Percentiles rank a stretch among this genome's conserved stretches.
These are phyloP conservation scores for Fraxinus cuspidata DNA, from an alignment of 257 asterid genomes.

Conservation along the genomic window DNA sequence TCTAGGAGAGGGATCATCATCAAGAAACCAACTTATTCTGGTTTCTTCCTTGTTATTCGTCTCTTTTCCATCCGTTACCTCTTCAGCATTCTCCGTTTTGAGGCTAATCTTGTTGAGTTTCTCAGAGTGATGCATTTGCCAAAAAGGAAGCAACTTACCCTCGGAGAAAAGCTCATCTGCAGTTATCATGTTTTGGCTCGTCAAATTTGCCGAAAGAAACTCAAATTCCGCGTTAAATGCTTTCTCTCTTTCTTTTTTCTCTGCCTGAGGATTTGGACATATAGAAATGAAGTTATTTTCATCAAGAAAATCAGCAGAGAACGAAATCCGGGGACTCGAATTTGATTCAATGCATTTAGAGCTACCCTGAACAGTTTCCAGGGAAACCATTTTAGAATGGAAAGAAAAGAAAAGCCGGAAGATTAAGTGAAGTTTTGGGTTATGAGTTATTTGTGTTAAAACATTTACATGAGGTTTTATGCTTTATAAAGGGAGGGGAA, in stretches of 20 bases:
- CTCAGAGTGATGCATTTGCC: constrained; percentile 58
- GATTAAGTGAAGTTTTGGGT: not conserved
- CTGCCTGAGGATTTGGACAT: constrained; percentile 48
- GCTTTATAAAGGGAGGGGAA: constrained; percentile 37
- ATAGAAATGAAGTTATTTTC: constrained; percentile 73
- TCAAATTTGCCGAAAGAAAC: constrained; percentile 52
- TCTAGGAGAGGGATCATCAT: constrained; percentile 93
- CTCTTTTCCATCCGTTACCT: not conserved
- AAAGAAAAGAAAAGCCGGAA: constrained; percentile 6
- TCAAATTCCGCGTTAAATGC: constrained; percentile 55
- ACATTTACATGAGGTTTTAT: constrained; percentile 34
- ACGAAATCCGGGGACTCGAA: constrained; percentile 64
- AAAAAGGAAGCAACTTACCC: constrained; percentile 73
- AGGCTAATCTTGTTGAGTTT: constrained; percentile 50
- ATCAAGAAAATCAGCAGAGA: constrained; percentile 85
- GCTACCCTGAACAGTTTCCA: constrained; percentile 33
- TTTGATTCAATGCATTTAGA: constrained; percentile 33
- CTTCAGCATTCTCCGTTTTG: constrained; percentile 35
- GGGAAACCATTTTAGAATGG: constrained; percentile 48
- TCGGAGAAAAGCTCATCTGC: constrained; percentile 76
- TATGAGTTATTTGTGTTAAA: constrained; percentile 12
- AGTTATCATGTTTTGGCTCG: constrained; percentile 46
- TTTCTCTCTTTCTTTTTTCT: constrained; percentile 33
- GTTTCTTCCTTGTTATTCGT: constrained; percentile 40
- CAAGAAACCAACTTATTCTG: constrained; percentile 63